A percentile compares a stretch with the other conserved stretches of the same genome.
These are phyloP conservation scores for Pulveroboletus sp. DNA, from an alignment of 768 basidiomycete genomes.

Conservation along the genomic window DNA sequence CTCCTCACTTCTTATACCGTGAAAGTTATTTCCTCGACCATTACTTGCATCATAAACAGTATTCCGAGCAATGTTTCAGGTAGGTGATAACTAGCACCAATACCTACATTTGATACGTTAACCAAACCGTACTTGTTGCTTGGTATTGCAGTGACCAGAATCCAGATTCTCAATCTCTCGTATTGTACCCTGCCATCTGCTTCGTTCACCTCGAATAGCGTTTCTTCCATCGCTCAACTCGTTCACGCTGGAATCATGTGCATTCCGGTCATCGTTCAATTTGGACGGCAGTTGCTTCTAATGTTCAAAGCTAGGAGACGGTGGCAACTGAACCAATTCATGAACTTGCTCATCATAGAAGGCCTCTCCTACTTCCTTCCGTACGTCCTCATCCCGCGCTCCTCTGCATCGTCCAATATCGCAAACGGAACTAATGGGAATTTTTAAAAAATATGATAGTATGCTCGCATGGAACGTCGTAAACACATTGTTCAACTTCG, in stretches of 20 bases:
- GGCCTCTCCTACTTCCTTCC: neutral
- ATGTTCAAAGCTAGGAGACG: neutral
- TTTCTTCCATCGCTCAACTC: neutral
- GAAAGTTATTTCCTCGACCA: no score
- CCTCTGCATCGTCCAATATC: neutral
- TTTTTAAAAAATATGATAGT: neutral
- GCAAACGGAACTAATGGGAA: neutral
- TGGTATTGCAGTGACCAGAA: neutral
- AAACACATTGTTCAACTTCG: neutral
- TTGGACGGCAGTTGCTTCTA: neutral
- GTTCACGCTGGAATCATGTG: neutral
- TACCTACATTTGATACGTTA: neutral
- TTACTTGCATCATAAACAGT: neutral
- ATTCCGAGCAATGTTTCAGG: neutral
- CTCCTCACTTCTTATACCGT: no score
- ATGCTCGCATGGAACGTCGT: no score
- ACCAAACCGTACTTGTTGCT: neutral
- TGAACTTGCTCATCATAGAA: neutral
- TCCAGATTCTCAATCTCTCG: neutral
- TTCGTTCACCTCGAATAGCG: neutral
- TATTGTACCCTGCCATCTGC: neutral
- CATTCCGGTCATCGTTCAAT: neutral
- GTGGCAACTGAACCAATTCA: neutral
- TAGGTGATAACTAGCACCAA: neutral
- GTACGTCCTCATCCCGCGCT: neutral